Conservation (phyloP, 495 filamentous ascomycete species). For the Staphylotrichum longicolle region DNA sequence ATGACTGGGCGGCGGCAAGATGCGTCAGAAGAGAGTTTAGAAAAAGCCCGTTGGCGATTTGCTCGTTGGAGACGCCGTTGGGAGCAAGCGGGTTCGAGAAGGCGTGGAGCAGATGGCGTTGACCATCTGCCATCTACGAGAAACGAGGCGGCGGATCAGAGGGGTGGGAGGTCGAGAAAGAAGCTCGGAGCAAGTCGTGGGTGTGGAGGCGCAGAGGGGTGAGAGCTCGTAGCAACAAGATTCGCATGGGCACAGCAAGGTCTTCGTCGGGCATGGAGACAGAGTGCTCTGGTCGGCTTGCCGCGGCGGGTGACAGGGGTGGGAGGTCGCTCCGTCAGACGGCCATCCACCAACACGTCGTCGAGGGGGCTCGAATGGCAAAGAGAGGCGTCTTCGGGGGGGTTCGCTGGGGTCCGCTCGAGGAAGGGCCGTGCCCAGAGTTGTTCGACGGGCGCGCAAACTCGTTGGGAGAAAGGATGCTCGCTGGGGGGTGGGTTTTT, state of each 20-base stretch:
- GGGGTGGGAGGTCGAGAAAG: conserved; percentile 12
- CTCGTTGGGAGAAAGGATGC: conserved; percentile 16
- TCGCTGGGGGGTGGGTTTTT: conserved; percentile 20
- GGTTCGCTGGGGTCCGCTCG: conserved; percentile 4
- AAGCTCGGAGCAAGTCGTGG: conserved; percentile 12
- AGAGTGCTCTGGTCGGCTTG: conserved; percentile 25
- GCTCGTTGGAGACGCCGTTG: conserved; percentile 30
- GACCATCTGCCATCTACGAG: conserved; percentile 80
- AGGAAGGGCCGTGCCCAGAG: too few relatives aligned
- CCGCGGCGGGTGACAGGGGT: conserved; percentile 19
- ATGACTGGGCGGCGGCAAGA: conserved; percentile 29
- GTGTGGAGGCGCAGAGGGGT: conserved; percentile 19
- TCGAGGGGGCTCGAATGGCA: neutral
- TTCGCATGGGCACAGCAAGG: conserved; percentile 34
- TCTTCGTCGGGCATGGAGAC: conserved; percentile 38
- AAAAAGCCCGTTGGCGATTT: conserved; percentile 29
- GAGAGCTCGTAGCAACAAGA: conserved; percentile 23
- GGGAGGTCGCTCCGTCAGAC: conserved; percentile 21
- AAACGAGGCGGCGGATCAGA: conserved; percentile 14
- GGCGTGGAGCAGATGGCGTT: conserved; percentile 67
- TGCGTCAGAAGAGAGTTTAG: conserved; percentile 36
- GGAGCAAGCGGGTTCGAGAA: conserved; percentile 31
- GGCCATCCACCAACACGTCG: conserved; percentile 31
- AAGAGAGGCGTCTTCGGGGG: neutral
- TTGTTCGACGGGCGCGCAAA: neutral